Percentiles rank a stretch among this genome's conserved stretches.
phyloP scores from a whole-genome alignment of 192 early-diverging fungal species.

The Linnemannia zychae region DNA sequence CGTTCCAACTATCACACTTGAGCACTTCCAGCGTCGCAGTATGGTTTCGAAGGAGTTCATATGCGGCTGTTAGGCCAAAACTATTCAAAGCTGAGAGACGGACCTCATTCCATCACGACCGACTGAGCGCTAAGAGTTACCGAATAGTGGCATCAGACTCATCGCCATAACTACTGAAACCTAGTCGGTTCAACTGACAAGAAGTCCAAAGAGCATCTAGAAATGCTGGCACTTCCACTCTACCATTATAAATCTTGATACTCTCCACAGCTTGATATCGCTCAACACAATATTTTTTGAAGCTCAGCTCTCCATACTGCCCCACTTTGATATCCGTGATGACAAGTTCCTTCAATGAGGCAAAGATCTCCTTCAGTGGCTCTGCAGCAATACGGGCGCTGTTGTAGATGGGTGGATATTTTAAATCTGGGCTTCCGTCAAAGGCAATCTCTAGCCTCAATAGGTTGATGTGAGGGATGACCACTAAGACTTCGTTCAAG shows the following conservation, averaged over 20 bases:
- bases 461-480: not conserved
- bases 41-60: not conserved
- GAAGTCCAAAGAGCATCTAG: too few relatives aligned
- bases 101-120: not conserved
- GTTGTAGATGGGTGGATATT: too few relatives aligned
- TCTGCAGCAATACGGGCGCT: not conserved
- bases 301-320: not conserved
- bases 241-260: not conserved
- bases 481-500: not conserved
- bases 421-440: too few relatives aligned
- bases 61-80: not conserved
- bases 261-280: not conserved
- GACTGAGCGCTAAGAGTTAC: not conserved
- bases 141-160: not conserved
- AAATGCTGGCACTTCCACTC: too few relatives aligned
- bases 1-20: not conserved
- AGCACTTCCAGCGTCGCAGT: not conserved
- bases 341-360: not conserved
- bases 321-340: not conserved
- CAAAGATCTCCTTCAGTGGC: not conserved
- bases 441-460: not conserved
- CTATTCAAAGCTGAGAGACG: not conserved
- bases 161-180: not conserved
- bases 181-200: not conserved
- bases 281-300: not conserved